Percentiles rank a stretch among this genome's conserved stretches.
phyloP scores from a whole-genome alignment of 108 stramenopile genomes.

The Stephanodiscus minutulus region DNA sequence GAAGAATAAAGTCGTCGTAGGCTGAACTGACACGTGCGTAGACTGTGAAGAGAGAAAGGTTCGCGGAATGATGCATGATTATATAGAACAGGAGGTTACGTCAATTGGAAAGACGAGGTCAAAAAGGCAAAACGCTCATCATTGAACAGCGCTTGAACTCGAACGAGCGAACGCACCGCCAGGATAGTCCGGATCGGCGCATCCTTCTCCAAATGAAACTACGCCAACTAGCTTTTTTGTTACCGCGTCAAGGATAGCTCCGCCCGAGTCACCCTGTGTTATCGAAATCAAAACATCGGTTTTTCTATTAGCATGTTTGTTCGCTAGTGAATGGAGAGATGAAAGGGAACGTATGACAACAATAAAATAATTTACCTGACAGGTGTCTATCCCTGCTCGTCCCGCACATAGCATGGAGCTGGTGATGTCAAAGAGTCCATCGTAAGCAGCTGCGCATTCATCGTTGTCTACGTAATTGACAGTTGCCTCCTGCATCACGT shows the following conservation, averaged over 20 bases:
- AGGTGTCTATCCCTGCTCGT: background rate
- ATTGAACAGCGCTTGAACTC: too few species aligned
- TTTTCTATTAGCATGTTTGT: background rate
- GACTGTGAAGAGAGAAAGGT: background rate
- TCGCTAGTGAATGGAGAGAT: too few species aligned
- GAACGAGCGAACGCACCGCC: too few species aligned
- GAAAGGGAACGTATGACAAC: background rate
- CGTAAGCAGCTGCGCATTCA: background rate
- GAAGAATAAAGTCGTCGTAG: too few species aligned
- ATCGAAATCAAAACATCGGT: too few species aligned
- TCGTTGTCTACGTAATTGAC: background rate
- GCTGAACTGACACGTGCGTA: slow-evolving; percentile 6
- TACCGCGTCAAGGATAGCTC: background rate
- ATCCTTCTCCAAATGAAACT: background rate
- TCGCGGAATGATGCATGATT: too few species aligned
- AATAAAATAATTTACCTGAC: slow-evolving; percentile 9
- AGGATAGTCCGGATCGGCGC: too few species aligned
- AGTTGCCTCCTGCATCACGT: background rate
- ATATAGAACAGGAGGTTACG: too few species aligned
- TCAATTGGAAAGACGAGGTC: background rate
- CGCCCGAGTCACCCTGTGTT: slow-evolving; percentile 16
- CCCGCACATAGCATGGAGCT: background rate
- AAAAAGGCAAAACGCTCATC: too few species aligned
- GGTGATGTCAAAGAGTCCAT: background rate
- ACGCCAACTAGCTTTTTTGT: background rate